Conservation (phyloP, 2,329 filamentous ascomycete species). For the Aspergillus fijiensis region DNA sequence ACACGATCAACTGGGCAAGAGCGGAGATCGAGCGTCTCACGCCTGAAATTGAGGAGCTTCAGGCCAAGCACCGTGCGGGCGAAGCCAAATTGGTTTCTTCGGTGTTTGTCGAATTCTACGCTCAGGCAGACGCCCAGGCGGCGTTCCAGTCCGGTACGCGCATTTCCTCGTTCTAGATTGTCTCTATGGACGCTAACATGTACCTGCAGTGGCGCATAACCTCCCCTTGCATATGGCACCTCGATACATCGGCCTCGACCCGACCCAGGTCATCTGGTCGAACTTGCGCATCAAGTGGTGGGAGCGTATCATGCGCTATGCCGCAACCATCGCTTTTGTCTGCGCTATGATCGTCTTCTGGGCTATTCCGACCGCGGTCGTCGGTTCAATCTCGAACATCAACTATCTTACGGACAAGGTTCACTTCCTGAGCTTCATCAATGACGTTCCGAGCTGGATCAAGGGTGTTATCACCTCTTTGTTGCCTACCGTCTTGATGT, state of each 20-base stretch:
- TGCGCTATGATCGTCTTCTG: conserved; percentile 83
- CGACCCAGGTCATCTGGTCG: conserved; percentile 80
- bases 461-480: conserved; percentile 82
- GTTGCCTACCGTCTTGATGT: conserved; percentile 73
- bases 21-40: conserved; percentile 73
- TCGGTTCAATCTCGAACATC: conserved; percentile 85
- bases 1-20: conserved; percentile 89
- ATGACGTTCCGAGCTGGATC: conserved; percentile 67
- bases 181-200: conserved; percentile 3
- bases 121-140: conserved; percentile 77
- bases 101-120: conserved; percentile 87
- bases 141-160: conserved; percentile 68
- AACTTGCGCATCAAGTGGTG: conserved; percentile 83
- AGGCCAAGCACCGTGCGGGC: conserved; percentile 65
- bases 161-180: not conserved
- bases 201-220: conserved; percentile 68
- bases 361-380: conserved; percentile 71
- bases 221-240: conserved; percentile 83
- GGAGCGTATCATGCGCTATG: conserved; percentile 73
- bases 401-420: conserved; percentile 63
- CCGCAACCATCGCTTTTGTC: conserved; percentile 70
- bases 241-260: conserved; percentile 78
- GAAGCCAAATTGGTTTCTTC: conserved; percentile 67
- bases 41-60: conserved; percentile 67
- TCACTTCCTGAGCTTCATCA: conserved; percentile 71